These are phyloP conservation scores for Carex littledalei DNA, from an alignment of 176 grass and related monocot species.

Conservation along the genomic window DNA sequence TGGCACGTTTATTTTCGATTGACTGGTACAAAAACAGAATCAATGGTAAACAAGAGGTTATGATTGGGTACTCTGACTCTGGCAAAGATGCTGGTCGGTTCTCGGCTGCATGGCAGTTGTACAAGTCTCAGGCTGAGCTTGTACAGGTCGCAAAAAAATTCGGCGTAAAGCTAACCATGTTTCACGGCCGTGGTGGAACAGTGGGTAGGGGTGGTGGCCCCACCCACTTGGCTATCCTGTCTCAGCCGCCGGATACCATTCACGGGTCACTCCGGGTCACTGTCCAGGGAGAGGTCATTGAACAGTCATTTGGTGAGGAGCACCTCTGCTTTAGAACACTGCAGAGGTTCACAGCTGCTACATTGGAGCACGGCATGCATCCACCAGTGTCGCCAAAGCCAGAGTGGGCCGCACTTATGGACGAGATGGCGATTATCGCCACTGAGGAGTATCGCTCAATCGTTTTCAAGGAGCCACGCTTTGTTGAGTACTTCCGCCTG, in stretches of 20 bases:
- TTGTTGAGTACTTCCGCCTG: conserved; percentile 93
- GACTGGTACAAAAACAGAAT: conserved; percentile 92
- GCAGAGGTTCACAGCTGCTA: conserved; percentile 92
- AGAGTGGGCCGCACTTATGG: conserved; percentile 84
- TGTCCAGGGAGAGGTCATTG: conserved; percentile 95
- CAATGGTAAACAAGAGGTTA: conserved; percentile 86
- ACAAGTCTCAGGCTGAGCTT: conserved; percentile 73
- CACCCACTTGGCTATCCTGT: conserved; percentile 92
- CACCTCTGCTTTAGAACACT: conserved; percentile 95
- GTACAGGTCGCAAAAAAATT: conserved; percentile 71
- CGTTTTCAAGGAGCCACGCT: conserved; percentile 82
- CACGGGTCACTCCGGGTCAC: conserved; percentile 92
- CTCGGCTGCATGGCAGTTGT: conserved; percentile 87
- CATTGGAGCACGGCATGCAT: conserved; percentile 93
- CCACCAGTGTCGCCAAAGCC: conserved; percentile 76
- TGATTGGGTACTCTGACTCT: conserved; percentile 98
- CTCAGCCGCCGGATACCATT: conserved; percentile 88
- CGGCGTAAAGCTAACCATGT: conserved; percentile 91
- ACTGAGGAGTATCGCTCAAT: conserved; percentile 86
- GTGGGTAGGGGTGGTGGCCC: conserved; percentile 95
- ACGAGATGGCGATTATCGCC: conserved; percentile 82
- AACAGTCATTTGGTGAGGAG: conserved; percentile 94
- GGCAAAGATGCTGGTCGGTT: conserved; percentile 92
- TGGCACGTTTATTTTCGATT: conserved; percentile 67
- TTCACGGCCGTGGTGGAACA: conserved; percentile 87